phyloP scores from a whole-genome alignment of 768 basidiomycete genomes.

The Austroboletus eburneus region DNA sequence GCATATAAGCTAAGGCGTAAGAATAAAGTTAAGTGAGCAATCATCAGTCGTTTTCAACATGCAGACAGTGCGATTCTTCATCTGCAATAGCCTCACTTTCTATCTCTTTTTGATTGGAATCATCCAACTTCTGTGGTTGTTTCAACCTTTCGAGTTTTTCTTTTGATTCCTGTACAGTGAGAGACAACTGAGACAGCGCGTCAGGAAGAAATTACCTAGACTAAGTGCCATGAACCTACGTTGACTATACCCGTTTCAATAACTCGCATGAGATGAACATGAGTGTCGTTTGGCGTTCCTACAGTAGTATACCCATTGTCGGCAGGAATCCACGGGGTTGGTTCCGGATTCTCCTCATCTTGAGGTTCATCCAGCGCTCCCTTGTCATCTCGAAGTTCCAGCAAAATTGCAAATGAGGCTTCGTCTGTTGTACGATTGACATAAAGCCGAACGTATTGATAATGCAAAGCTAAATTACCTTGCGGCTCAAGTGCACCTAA shows the following conservation, averaged over 20 bases:
- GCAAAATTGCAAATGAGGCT: constrained; percentile 74
- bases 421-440: constrained; percentile 44
- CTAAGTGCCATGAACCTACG: constrained; percentile 36
- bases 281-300: constrained; percentile 59
- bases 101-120: constrained; percentile 9
- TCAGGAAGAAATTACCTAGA: not conserved
- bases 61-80: too few relatives aligned
- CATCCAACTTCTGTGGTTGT: not conserved
- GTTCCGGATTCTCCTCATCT: constrained; percentile 50
- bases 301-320: constrained; percentile 63
- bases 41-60: too few relatives aligned
- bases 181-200: constrained; percentile 50
- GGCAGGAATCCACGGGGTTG: constrained; percentile 79
- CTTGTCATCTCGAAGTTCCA: constrained; percentile 71
- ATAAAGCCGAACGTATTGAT: not conserved
- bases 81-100: constrained; percentile 6
- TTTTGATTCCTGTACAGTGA: constrained; percentile 77
- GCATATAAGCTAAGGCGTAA: constrained; percentile 3
- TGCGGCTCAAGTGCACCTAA: constrained; percentile 55
- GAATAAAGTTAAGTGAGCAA: not conserved
- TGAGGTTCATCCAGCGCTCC: constrained; percentile 46
- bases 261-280: constrained; percentile 71
- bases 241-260: constrained; percentile 84
- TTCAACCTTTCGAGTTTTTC: constrained; percentile 47
- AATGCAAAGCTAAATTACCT: constrained; percentile 33